Conservation (phyloP, 2,329 filamentous ascomycete species). For the Pseudocercospora pini-densiflorae region DNA sequence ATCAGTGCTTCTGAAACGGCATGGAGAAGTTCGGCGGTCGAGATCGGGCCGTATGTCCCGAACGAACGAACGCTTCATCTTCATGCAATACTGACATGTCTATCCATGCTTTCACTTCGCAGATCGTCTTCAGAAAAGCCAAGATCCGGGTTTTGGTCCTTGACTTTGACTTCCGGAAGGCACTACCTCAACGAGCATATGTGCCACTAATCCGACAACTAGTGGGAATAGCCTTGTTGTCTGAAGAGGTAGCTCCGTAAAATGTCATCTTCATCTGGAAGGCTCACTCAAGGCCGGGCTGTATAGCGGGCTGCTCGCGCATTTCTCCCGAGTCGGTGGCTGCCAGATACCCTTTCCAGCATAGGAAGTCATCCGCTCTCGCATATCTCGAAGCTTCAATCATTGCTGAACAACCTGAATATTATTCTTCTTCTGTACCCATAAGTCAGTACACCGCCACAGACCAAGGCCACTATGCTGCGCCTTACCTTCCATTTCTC, state of each 20-base stretch:
- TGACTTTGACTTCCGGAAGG: neutral
- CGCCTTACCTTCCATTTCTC: constrained; percentile 93
- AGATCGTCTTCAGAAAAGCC: constrained; percentile 10
- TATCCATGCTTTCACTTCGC: neutral
- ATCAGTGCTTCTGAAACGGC: neutral
- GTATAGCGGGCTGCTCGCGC: neutral
- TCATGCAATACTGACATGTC: neutral
- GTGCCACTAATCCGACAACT: neutral
- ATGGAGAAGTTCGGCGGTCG: constrained; percentile 3
- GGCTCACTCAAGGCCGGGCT: neutral
- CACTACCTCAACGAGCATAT: neutral
- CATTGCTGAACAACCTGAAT: constrained; percentile 79
- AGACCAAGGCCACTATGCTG: neutral
- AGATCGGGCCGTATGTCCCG: neutral
- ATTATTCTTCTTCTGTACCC: constrained; percentile 80
- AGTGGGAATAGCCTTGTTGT: neutral
- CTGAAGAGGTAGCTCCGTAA: neutral
- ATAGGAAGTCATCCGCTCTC: neutral
- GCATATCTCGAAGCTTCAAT: neutral
- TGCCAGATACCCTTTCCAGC: neutral
- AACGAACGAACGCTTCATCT: neutral
- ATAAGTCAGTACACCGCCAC: neutral
- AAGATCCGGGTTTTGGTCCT: constrained; percentile 2
- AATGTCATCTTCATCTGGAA: neutral
- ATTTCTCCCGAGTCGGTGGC: neutral